Base-by-base conservation (phyloP, 2,329 filamentous ascomycete genomes). In the Botrytis deweyae region DNA sequence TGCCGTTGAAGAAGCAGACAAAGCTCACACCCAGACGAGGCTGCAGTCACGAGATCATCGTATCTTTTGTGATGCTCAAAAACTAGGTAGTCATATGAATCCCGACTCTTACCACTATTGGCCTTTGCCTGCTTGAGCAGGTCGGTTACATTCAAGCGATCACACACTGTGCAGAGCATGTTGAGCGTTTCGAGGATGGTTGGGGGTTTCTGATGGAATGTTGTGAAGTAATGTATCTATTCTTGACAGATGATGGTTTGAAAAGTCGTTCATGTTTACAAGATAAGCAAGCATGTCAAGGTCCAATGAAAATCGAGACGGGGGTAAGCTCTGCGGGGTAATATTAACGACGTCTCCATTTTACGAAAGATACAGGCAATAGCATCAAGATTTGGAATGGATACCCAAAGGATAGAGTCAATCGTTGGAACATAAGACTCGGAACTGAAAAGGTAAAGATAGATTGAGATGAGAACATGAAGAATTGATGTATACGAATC, bases 371-470 rank as follows among this genome's bases (percentile, higher is more conserved):
- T 6, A n/a, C 49, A n/a, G 12, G 12, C 5, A n/a, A 55, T n/a
- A 7, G 1, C 12, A 55, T 55, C 0, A n/a, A n/a, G 25, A 3
- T 0, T n/a, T 52, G 12, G 2, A 52, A 16, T 1, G 25, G 3
- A 52, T n/a, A 3, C 25, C 25, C 5, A n/a, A 52, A 52, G 4
- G 49, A n/a, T 16, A n/a, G 12, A n/a, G 2, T 0, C 5, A 1
- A n/a, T 1, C 10, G 1, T 52, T 4, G 22, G 9, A 4, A 25
- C 1, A 14, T 14, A 10, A n/a, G 49, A 52, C 25, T 14, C 4
- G 49, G 20, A 33, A 29, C 8, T 4, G 25, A 18, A 4, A 7
- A 40, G 38, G 14, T 8, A 18, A 0, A 9, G 14, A 18, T 3
- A 33, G 0, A 33, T 33, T 18, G 55, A 58, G n/a, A 18, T 18